Percentiles rank a stretch among this genome's conserved stretches.
Conservation (phyloP, 2,329 filamentous ascomycete genomes). For the Sclerotinia trifoliorum region DNA sequence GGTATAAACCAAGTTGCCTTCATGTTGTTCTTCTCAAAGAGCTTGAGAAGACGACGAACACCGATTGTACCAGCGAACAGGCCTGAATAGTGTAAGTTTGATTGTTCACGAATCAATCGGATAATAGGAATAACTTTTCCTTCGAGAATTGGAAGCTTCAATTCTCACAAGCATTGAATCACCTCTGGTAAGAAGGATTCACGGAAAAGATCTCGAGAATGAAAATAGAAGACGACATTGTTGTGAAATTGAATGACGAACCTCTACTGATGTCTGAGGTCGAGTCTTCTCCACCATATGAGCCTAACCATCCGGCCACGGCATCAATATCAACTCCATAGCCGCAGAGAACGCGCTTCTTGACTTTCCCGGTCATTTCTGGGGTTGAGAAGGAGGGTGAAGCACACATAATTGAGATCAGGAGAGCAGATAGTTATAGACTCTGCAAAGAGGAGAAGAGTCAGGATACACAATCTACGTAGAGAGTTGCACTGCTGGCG, state of each 20-base stretch:
- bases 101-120: not conserved
- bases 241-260: conserved; percentile 33
- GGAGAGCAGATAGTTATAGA: not conserved
- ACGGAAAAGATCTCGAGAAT: no score
- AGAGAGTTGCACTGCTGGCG: not conserved
- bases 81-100: conserved; percentile 41
- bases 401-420: not conserved
- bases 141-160: not conserved
- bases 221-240: not conserved
- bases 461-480: not conserved
- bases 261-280: conserved; percentile 71
- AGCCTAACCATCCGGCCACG: conserved; percentile 74
- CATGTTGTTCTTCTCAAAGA: conserved; percentile 71
- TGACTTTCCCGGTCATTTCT: conserved; percentile 40
- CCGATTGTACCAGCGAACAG: conserved; percentile 69
- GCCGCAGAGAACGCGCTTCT: conserved; percentile 54
- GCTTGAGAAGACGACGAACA: conserved; percentile 62
- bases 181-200: not conserved
- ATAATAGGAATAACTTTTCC: not conserved
- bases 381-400: not conserved
- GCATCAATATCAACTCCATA: conserved; percentile 75
- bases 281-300: conserved; percentile 71
- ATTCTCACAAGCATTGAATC: not conserved
- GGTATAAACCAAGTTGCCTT: conserved; percentile 67
- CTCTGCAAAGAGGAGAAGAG: not conserved